A percentile compares a stretch with the other conserved stretches of the same genome.
phyloP scores from a whole-genome alignment of 352 stramenopile genomes.

The Phytophthora hybrid region DNA sequence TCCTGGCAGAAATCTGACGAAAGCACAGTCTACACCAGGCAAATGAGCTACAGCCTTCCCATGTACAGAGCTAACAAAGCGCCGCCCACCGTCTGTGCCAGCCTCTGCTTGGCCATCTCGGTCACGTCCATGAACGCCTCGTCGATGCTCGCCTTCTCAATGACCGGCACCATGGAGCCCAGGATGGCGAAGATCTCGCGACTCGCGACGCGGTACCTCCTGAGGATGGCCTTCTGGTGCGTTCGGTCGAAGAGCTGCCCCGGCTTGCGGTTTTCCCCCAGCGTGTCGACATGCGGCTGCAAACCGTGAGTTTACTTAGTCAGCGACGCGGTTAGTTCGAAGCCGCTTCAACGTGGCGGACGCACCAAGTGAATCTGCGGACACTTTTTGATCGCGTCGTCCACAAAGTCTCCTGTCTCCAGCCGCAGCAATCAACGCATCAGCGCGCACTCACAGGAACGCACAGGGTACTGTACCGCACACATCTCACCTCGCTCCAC shows the following conservation, averaged over 20 bases:
- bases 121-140: slow-evolving; percentile 88
- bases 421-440: neutral
- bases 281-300: slow-evolving; percentile 84
- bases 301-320: neutral
- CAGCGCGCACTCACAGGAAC: neutral
- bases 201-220: slow-evolving; percentile 82
- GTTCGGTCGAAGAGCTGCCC: slow-evolving; percentile 71
- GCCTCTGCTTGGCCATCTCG: slow-evolving; percentile 61
- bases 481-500: slow-evolving; percentile 53
- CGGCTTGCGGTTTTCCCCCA: slow-evolving; percentile 78
- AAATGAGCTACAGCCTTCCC: slow-evolving; percentile 4
- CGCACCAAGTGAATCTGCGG: slow-evolving; percentile 79
- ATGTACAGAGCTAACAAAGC: neutral
- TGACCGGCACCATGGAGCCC: slow-evolving; percentile 51
- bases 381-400: slow-evolving; percentile 74
- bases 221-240: slow-evolving; percentile 85
- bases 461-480: neutral
- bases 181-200: slow-evolving; percentile 82
- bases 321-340: too few species aligned
- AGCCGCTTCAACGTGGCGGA: slow-evolving; percentile 15
- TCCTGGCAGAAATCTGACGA: slow-evolving; percentile 77
- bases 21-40: slow-evolving; percentile 40
- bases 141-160: slow-evolving; percentile 84
- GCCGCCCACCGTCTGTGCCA: slow-evolving; percentile 53
- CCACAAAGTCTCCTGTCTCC: slow-evolving; percentile 64